Conservation (phyloP, 495 filamentous ascomycete species). For the Daldinia loculata region DNA sequence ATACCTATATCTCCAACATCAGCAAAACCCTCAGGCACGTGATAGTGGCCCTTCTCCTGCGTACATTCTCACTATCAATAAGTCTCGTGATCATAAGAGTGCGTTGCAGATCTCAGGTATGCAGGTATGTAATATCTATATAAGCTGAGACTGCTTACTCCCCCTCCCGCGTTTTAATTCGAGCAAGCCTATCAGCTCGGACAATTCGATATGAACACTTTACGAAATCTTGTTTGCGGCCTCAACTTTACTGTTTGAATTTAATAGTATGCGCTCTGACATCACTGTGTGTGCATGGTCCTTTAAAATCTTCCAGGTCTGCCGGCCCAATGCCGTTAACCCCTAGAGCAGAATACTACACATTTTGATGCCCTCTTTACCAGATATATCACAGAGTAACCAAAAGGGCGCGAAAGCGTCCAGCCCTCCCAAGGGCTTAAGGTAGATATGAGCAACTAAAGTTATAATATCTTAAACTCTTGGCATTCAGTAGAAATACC, state of each 20-base stretch:
- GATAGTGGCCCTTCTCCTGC: not conserved
- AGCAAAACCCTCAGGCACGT: slow-evolving; percentile 10
- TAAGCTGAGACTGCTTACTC: not conserved
- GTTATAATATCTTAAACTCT: too few species aligned
- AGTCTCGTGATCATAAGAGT: not conserved
- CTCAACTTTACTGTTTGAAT: not conserved
- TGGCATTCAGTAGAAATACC: too few species aligned
- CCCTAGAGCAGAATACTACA: too few species aligned
- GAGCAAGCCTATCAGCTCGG: slow-evolving; percentile 3
- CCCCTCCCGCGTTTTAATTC: not conserved
- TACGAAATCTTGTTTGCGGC: not conserved
- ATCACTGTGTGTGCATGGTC: too few species aligned
- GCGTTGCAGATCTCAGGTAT: not conserved
- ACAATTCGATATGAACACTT: slow-evolving; percentile 4
- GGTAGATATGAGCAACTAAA: too few species aligned
- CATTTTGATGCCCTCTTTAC: too few species aligned
- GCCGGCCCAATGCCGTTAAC: too few species aligned
- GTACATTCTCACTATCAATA: not conserved
- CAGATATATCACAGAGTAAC: too few species aligned
- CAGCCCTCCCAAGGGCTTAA: too few species aligned
- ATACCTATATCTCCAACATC: not conserved
- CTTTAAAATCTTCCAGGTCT: too few species aligned
- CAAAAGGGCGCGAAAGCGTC: too few species aligned
- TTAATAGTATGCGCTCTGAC: not conserved
- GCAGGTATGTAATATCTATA: slow-evolving; percentile 6